Evolutionary conservation across 441 rosid genomes (phyloP), one percentile per base, ranked within the genome.

Genomic region (Eruca vesicaria): DNA sequence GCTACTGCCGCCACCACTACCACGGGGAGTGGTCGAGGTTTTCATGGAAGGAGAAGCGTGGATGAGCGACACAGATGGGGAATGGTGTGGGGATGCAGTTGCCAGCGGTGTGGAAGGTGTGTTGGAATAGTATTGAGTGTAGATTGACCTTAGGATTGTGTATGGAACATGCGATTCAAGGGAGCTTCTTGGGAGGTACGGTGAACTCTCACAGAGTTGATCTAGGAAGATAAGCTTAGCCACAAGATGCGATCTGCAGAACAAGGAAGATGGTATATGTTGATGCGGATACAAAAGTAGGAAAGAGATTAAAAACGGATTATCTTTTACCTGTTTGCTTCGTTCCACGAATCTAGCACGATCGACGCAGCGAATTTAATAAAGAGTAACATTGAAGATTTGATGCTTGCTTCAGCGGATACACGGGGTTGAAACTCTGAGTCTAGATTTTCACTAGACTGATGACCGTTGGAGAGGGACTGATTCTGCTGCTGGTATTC

Each of bases 171-270:
- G 86, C 15, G 88, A 76, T 84, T 96, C 99, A 1, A 96, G 95
- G 63, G 90, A 79, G 89, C 92, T 94, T 84, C 98, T 78, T 3
- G 99, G 95, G 63, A 96, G 98, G 87, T 86, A 90, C 2, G 93
- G 93, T 12, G 99, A 96, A 71, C 86, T 87, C 86, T 94, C 98
- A 59, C 93, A 96, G 31, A 96, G 88, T 84, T 92, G 98, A 81
- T 96, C 99, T 41, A 96, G 84, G 92, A 96, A 96, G 59, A 94
- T 91, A 57, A 96, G 90, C 88, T 94, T 94, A 12, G 98, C 95
- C 33, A 92, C 94, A 9, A 92, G 94, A 84, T 90, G 97, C 84
- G 97, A 86, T 77, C 98, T 93, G 90, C 70, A 60, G 14, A 35
- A 55, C 26, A 63, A 26, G 9, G 19, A 56, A 33, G 48, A 45